Percentiles rank a stretch among this genome's conserved stretches.
Evolutionary conservation across 495 filamentous ascomycete genomes (phyloP).

Genomic region (Hyaloscypha bicolor): DNA sequence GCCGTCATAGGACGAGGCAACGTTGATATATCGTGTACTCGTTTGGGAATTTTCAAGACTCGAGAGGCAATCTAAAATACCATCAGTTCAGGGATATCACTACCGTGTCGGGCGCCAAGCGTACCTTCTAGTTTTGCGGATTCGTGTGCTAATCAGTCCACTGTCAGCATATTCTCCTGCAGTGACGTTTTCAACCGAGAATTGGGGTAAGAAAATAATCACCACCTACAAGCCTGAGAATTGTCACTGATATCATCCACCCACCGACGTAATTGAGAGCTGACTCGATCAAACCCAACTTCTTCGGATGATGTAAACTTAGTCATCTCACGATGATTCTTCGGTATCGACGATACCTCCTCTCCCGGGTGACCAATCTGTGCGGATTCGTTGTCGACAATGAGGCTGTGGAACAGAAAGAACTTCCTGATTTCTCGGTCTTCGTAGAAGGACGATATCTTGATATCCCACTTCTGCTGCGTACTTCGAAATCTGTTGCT

Average conservation of each 20-base stretch:
- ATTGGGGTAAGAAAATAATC: neutral
- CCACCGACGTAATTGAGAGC: neutral
- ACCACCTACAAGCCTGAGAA: neutral
- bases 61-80: neutral
- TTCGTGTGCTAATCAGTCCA: too few species aligned
- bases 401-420: neutral
- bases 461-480: neutral
- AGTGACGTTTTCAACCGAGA: too few species aligned
- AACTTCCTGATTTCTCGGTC: neutral
- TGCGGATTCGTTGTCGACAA: neutral
- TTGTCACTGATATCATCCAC: neutral
- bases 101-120: too few species aligned
- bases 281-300: neutral
- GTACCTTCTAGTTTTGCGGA: too few species aligned
- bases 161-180: too few species aligned
- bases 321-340: constrained; percentile 3
- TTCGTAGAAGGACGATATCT: neutral
- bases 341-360: neutral
- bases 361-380: neutral
- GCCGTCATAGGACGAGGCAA: neutral
- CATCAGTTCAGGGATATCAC: too few species aligned
- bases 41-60: neutral
- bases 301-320: neutral
- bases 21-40: neutral
- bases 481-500: neutral